phyloP scores from a whole-genome alignment of 805 yeast species.

The Monosporozyma aquatica region DNA sequence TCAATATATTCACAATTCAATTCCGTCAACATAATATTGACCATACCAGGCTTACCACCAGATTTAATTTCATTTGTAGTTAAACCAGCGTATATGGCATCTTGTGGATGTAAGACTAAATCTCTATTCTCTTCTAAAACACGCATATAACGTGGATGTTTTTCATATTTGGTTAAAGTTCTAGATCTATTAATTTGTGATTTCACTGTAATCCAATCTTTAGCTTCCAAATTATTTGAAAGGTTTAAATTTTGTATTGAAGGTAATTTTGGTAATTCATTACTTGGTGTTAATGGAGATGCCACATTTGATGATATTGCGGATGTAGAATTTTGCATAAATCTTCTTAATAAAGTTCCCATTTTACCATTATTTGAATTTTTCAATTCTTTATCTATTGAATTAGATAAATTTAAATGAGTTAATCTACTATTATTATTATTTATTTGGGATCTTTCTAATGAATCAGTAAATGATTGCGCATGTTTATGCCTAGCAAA shows the following conservation, averaged over 20 bases:
- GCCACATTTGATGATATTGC: constrained; percentile 14
- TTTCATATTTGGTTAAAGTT: constrained; percentile 58
- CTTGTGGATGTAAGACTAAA: constrained; percentile 54
- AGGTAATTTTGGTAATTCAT: constrained; percentile 25
- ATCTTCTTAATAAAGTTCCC: constrained; percentile 29
- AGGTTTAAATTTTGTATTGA: constrained; percentile 20
- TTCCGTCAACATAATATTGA: constrained; percentile 27
- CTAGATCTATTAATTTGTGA: constrained; percentile 65
- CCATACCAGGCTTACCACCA: constrained; percentile 23
- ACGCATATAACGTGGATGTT: constrained; percentile 58
- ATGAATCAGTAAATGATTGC: constrained; percentile 27
- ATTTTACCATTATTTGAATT: constrained; percentile 24
- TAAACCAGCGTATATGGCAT: constrained; percentile 35
- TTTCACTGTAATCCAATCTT: constrained; percentile 45
- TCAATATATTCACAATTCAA: constrained; percentile 37
- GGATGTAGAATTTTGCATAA: constrained; percentile 23
- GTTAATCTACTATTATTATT: no score
- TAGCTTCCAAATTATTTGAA: constrained; percentile 30
- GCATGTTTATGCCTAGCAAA: constrained; percentile 64
- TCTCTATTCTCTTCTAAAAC: constrained; percentile 52
- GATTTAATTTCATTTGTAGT: constrained; percentile 40
- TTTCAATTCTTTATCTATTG: constrained; percentile 13
- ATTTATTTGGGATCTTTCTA: constrained; percentile 13
- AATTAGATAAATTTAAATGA: no score
- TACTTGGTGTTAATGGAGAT: constrained; percentile 8